Evolutionary conservation across 2,329 filamentous ascomycete genomes (phyloP).

Genomic region (Podosphaera xanthii): DNA sequence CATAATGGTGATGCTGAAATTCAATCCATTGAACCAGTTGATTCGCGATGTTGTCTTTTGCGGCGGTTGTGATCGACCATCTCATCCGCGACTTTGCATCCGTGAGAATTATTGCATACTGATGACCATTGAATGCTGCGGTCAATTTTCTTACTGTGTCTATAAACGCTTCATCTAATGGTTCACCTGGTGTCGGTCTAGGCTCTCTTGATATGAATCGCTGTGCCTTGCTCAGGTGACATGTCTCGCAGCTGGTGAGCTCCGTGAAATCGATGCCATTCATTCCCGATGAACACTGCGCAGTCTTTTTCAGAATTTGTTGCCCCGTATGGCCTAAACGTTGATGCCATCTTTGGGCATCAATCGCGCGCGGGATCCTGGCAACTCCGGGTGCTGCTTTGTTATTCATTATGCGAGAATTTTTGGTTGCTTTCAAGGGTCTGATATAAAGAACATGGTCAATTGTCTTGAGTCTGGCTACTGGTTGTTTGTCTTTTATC

Average conservation of each 20-base stretch:
- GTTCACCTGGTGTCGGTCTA: too few relatives aligned
- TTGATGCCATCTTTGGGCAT: background rate
- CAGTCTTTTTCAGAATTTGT: background rate
- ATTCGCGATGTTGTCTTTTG: slow-evolving; percentile 1
- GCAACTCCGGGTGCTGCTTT: background rate
- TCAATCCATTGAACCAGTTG: background rate
- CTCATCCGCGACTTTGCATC: background rate
- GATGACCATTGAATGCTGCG: too few relatives aligned
- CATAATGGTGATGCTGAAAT: background rate
- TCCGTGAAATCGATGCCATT: background rate
- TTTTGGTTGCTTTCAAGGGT: background rate
- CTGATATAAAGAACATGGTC: background rate
- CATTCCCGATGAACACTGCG: background rate
- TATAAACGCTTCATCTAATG: too few relatives aligned
- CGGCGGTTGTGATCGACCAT: background rate
- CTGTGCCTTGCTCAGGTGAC: too few relatives aligned
- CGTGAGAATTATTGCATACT: too few relatives aligned
- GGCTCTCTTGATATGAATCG: too few relatives aligned
- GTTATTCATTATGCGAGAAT: background rate
- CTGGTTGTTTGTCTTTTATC: background rate
- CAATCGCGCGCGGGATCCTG: background rate
- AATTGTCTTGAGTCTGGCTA: background rate
- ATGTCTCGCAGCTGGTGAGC: too few relatives aligned
- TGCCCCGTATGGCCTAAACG: background rate
- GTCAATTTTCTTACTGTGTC: too few relatives aligned